Conservation (phyloP, 2,329 filamentous ascomycete species). For the Phialemoniopsis sp. region DNA sequence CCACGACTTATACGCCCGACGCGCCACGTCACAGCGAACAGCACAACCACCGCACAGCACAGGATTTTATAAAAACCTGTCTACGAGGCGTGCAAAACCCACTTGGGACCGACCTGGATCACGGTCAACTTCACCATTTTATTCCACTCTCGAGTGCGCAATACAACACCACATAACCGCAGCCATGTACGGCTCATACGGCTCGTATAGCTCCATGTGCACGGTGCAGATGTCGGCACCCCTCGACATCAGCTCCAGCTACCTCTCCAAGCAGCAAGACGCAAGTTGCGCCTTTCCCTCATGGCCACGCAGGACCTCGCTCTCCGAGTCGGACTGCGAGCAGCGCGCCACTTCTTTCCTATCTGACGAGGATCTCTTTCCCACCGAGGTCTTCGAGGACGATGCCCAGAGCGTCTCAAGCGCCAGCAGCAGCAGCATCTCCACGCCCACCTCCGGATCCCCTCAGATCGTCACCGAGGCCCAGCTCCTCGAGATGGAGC, state of each 20-base stretch:
- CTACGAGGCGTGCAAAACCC: no score
- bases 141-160: slow-evolving; percentile 5
- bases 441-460: slow-evolving; percentile 34
- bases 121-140: neutral
- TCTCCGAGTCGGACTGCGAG: slow-evolving; percentile 36
- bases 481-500: slow-evolving; percentile 45
- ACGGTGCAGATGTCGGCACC: slow-evolving; percentile 29
- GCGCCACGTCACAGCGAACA: slow-evolving; percentile 3
- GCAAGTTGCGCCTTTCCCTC: slow-evolving; percentile 52
- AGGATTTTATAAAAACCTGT: no score
- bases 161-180: slow-evolving; percentile 12
- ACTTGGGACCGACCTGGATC: neutral
- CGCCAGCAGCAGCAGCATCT: slow-evolving; percentile 36
- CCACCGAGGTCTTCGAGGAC: slow-evolving; percentile 45
- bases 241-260: slow-evolving; percentile 40
- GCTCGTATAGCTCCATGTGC: slow-evolving; percentile 46
- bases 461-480: slow-evolving; percentile 34
- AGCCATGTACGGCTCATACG: slow-evolving; percentile 44
- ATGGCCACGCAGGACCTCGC: slow-evolving; percentile 52
- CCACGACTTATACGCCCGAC: neutral
- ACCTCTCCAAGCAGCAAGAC: slow-evolving; percentile 31
- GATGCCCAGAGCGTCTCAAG: slow-evolving; percentile 41
- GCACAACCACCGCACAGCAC: no score
- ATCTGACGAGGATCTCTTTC: slow-evolving; percentile 61
- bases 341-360: slow-evolving; percentile 51